Conservation (phyloP, 805 yeast genomes). For the Kodamaea jinghongensis region DNA sequence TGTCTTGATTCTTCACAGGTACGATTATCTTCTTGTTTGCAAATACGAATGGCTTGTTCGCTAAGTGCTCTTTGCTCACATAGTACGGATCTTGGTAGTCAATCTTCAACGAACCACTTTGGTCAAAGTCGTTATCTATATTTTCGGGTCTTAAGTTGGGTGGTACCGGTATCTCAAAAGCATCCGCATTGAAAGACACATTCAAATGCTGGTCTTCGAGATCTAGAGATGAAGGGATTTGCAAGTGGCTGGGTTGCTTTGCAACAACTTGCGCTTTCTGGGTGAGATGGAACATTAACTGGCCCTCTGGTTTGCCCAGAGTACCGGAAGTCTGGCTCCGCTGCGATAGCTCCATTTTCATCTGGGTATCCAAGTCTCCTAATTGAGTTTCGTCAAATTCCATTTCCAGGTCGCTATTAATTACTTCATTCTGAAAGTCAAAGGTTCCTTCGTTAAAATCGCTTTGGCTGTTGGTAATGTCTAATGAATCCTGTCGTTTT, state of each 20-base stretch:
- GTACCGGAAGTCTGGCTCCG: slow-evolving; percentile 1
- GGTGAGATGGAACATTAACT: neutral
- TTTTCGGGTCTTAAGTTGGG: slow-evolving; percentile 14
- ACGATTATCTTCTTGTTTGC: slow-evolving; percentile 65
- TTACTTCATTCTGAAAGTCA: neutral
- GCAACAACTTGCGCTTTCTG: slow-evolving; percentile 5
- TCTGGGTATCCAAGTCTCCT: slow-evolving; percentile 17
- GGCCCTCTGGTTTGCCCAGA: neutral
- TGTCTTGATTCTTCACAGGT: slow-evolving; percentile 17
- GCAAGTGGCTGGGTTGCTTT: slow-evolving; percentile 4
- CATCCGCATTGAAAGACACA: slow-evolving; percentile 2
- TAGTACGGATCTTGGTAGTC: slow-evolving; percentile 66
- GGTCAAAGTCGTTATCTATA: slow-evolving; percentile 34
- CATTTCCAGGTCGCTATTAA: neutral
- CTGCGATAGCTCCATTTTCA: slow-evolving; percentile 22
- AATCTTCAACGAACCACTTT: slow-evolving; percentile 46
- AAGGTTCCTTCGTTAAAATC: neutral
- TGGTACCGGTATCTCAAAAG: slow-evolving; percentile 24
- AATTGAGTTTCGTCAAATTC: slow-evolving; percentile 9
- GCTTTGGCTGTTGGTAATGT: neutral
- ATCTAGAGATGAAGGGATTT: slow-evolving; percentile 17
- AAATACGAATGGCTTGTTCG: slow-evolving; percentile 53
- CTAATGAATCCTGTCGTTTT: slow-evolving; percentile 5
- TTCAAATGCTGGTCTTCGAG: neutral
- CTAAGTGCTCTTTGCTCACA: slow-evolving; percentile 51